Percentiles rank a stretch among this genome's conserved stretches.
phyloP scores from a whole-genome alignment of 2,329 filamentous ascomycete species.

The Botryotinia convoluta region DNA sequence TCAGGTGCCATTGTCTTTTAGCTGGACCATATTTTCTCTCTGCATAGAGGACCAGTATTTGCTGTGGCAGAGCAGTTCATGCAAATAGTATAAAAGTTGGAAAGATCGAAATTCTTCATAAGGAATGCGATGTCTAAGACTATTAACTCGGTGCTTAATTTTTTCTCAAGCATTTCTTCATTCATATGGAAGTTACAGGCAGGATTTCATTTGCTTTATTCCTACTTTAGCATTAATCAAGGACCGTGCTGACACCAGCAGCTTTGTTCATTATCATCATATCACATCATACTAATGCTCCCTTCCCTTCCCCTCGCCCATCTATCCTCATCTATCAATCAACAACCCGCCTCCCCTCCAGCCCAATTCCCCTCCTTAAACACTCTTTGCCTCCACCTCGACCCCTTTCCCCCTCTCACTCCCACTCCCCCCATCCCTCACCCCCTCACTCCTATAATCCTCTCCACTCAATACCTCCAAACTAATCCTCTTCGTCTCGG shows the following conservation, averaged over 20 bases:
- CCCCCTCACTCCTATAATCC: not conserved
- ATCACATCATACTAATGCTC: not conserved
- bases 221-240: not conserved
- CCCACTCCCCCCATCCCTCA: not conserved
- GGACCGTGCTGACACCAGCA: not conserved
- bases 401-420: not conserved
- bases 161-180: not conserved
- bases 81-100: not conserved
- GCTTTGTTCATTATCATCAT: not conserved
- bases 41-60: not conserved
- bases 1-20: not conserved
- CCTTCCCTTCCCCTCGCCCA: not conserved
- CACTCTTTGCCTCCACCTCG: not conserved
- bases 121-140: not conserved
- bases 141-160: not conserved
- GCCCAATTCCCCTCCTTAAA: not conserved
- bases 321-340: not conserved
- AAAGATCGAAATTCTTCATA: not conserved
- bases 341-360: not conserved
- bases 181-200: not conserved
- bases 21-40: too few relatives aligned
- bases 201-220: not conserved
- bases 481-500: constrained; percentile 73
- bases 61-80: not conserved
- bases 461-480: constrained; percentile 55